Base-by-base conservation (phyloP, 2,329 filamentous ascomycete species). In the Colletotrichum shisoi region DNA sequence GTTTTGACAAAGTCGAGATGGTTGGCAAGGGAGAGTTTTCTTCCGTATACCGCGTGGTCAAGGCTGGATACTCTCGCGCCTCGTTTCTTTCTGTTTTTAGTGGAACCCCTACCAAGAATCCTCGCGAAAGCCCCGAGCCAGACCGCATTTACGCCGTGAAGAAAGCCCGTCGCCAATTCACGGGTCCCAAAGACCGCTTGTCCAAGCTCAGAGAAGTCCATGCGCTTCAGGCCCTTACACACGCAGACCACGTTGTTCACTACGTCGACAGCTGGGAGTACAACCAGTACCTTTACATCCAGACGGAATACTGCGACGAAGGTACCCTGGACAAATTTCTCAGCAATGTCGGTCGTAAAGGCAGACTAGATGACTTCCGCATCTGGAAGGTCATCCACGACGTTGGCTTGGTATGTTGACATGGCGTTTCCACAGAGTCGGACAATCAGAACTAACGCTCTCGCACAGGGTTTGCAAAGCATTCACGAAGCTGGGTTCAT, bases 351-450 rank as follows among this genome's bases (percentile, higher is more conserved):
- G 95, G 95, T 27, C 85, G 90, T 69, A 93, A 91, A 75, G 94
- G 93, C 53, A 87, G 94, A 72, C 81, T 99, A 71, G 95, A 99
- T 78, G 95, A 98, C 77, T 99, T 99, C 80, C 88, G 95, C 69
- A 97, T 98, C 77, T 99, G 95, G 93, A 99, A 99, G 81, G 94
- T 98, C 65, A 82, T 98, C 72, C 86, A 97, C 48, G 95, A 99
- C 77, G 79, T 97, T 67, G 86, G 89, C 73, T 82, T 91, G 83
- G 93, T 95, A 86, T 80, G 90, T 83, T 52, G 40, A 48, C 8
- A 24, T 1, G 31, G 31, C 19, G 12, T 6, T 54, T 8, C 49
- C 39, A 13, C 62, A 15, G 21, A 40, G 19, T 27, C 13, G 21
- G 39, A 15, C 3, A 57, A 44, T 61, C 31, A 34, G 31, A 13